Conservation (phyloP, 2,329 filamentous ascomycete genomes). For the Aspergillus ochraceoroseus region DNA sequence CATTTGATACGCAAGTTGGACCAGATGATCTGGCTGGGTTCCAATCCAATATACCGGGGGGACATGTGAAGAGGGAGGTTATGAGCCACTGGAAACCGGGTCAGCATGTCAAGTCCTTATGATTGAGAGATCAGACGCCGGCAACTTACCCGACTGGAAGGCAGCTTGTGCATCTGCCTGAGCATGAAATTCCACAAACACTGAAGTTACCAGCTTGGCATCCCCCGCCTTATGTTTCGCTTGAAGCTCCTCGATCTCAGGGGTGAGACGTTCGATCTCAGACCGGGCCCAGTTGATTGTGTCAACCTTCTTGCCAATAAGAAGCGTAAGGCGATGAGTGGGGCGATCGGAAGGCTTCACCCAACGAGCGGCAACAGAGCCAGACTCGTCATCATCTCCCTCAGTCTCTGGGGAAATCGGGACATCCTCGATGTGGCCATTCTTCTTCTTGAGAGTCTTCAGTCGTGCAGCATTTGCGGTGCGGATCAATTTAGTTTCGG, state of each 20-base stretch:
- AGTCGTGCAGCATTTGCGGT: constrained; percentile 66
- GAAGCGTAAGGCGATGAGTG: constrained; percentile 64
- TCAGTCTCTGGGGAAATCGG: constrained; percentile 40
- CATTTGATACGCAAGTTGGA: constrained; percentile 73
- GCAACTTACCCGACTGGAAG: constrained; percentile 59
- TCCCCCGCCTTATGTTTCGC: constrained; percentile 61
- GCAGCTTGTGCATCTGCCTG: constrained; percentile 82
- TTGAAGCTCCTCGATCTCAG: constrained; percentile 65
- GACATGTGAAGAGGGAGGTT: constrained; percentile 83
- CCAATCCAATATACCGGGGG: constrained; percentile 76
- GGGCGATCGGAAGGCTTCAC: constrained; percentile 68
- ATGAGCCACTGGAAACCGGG: constrained; percentile 63
- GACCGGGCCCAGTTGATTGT: constrained; percentile 84
- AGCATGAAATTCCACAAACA: constrained; percentile 84
- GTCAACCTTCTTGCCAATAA: constrained; percentile 85
- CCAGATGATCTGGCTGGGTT: constrained; percentile 81
- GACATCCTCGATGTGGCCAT: constrained; percentile 39
- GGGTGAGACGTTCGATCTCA: constrained; percentile 70
- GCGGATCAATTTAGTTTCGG: constrained; percentile 80
- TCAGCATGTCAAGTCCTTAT: constrained; percentile 6
- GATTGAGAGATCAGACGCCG: not conserved
- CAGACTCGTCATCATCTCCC: constrained; percentile 61
- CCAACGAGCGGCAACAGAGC: constrained; percentile 68
- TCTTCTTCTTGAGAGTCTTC: constrained; percentile 60
- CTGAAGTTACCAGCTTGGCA: constrained; percentile 63